phyloP scores from a whole-genome alignment of 2,329 filamentous ascomycete genomes.

The Scedosporium minutisporum region DNA sequence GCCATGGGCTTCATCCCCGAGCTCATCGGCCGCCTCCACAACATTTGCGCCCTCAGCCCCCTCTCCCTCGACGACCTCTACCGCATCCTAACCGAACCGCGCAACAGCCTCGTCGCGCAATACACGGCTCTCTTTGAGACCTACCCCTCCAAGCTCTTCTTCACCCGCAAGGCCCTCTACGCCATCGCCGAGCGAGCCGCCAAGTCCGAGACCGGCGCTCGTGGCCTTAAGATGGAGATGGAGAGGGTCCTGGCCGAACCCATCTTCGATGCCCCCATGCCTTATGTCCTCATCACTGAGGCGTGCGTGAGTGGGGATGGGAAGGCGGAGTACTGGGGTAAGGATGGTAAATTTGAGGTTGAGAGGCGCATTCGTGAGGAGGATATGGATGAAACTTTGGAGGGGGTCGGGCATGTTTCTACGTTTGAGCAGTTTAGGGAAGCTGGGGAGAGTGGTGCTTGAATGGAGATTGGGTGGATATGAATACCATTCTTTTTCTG shows the following conservation, averaged over 20 bases:
- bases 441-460: conserved; percentile 38
- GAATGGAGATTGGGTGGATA: conserved; percentile 11
- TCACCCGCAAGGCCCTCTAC: conserved; percentile 72
- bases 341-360: conserved; percentile 60
- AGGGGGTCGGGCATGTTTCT: conserved; percentile 7
- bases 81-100: conserved; percentile 83
- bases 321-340: conserved; percentile 53
- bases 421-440: conserved; percentile 34
- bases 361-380: conserved; percentile 60
- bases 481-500: not conserved
- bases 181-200: conserved; percentile 64
- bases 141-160: conserved; percentile 68
- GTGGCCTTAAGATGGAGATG: conserved; percentile 71
- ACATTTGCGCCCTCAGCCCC: conserved; percentile 75
- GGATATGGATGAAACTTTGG: conserved; percentile 22
- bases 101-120: conserved; percentile 79
- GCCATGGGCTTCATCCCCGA: conserved; percentile 88
- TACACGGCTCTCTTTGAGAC: conserved; percentile 80
- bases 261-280: conserved; percentile 72
- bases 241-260: conserved; percentile 68
- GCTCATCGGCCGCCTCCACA: conserved; percentile 89
- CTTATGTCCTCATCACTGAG: conserved; percentile 66
- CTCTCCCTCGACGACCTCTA: conserved; percentile 61
- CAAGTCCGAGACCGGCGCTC: conserved; percentile 60
- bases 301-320: conserved; percentile 54